Evolutionary conservation across 2,329 filamentous ascomycete species (phyloP), one percentile per base, ranked within the genome.

Genomic region (Aspergillus terreus): DNA sequence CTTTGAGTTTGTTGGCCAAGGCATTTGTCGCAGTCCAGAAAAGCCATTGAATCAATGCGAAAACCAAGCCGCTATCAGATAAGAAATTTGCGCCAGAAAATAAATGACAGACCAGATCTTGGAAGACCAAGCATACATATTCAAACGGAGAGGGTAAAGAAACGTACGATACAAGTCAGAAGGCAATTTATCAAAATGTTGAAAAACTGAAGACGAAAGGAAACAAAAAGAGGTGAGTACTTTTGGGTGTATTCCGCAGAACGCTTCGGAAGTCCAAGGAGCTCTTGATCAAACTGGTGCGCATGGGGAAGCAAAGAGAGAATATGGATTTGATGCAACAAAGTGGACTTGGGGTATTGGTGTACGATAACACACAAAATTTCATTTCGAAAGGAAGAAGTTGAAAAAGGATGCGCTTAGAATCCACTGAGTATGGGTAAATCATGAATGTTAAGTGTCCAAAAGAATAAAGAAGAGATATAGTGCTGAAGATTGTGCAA

Each of bases 291-390:
- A 59, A 56, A 63, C 56, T 58, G 56, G 57, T 55, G 59, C 60
- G 68, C 60, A 59, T 63, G 61, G 61, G 54, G 61, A 56, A 38
- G 15, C 35, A 58, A 58, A 56, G 55, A 55, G 50, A 62, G 55
- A 53, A 63, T 57, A 60, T 49, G 54, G 63, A 65, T 53, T 66
- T 60, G 64, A 65, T 58, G 59, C 63, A 67, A 66, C 61, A 63
- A 62, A 58, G 63, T 66, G 65, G 63, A 70, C 65, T 69, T 67
- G 68, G 71, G 71, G 71, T 73, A 73, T 72, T 71, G 66, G 66
- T 68, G 70, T 64, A 69, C 64, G 60, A 58, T 58, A 67, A 69
- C 62, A 68, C 66, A 68, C 65, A 68, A 68, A 47, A 71, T 69
- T 72, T 69, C 68, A 71, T 71, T 73, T 67, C 64, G 66, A 63